Conservation (phyloP, 1,139 yeast species). For the Kluyveromyces sp. region DNA sequence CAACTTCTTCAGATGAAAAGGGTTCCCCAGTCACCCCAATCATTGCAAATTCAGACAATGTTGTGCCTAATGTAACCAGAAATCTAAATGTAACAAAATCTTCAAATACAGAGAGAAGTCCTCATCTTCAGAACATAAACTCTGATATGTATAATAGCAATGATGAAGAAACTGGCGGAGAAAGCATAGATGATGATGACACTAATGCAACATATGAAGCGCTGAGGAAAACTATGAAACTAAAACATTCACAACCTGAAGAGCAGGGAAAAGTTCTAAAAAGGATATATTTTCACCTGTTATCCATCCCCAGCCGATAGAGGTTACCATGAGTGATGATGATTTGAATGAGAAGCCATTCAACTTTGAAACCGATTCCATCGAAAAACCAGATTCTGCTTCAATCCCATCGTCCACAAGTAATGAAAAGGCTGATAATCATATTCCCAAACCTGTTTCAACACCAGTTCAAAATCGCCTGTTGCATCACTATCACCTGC, state of each 20-base stretch:
- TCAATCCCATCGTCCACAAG: neutral
- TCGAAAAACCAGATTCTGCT: neutral
- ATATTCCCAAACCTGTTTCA: neutral
- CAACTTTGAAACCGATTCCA: slow-evolving; percentile 2
- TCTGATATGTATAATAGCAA: slow-evolving; percentile 6
- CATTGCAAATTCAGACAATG: neutral
- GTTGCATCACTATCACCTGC: neutral
- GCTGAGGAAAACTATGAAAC: slow-evolving; percentile 10
- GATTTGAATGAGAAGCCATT: slow-evolving; percentile 4
- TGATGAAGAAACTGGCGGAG: slow-evolving; percentile 4
- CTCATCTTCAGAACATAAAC: neutral
- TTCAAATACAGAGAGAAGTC: neutral
- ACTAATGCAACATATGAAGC: slow-evolving; percentile 11
- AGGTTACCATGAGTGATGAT: neutral
- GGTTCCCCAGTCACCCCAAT: no score
- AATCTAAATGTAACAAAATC: neutral
- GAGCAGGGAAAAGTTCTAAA: neutral
- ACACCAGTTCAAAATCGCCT: neutral
- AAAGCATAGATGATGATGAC: slow-evolving; percentile 10
- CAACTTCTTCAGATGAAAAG: no score
- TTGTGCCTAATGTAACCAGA: neutral
- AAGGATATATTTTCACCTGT: neutral
- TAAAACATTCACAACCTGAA: slow-evolving; percentile 1
- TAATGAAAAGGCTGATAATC: neutral
- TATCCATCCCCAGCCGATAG: slow-evolving; percentile 1